Percentiles rank a stretch among this genome's conserved stretches.
These are phyloP conservation scores for Neohortaea acidophila DNA, from an alignment of 495 filamentous ascomycete species.

Conservation along the genomic window DNA sequence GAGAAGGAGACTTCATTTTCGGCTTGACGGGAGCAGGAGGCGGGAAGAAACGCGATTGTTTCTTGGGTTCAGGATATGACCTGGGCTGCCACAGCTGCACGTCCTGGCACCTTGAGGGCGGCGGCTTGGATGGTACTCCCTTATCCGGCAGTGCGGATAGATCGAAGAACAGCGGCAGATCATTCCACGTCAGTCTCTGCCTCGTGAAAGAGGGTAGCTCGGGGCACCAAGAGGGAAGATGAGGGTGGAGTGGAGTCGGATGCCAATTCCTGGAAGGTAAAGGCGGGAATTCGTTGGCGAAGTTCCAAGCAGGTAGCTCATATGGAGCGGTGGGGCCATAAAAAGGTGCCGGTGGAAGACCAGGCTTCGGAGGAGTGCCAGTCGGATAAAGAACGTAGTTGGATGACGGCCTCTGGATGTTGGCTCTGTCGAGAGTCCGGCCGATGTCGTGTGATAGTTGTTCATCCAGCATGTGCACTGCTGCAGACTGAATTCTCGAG, in stretches of 20 bases:
- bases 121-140: neutral
- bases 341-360: neutral
- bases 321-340: neutral
- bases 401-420: slow-evolving; percentile 1
- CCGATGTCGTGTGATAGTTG: slow-evolving; percentile 16
- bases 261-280: neutral
- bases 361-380: neutral
- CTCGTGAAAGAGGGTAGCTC: slow-evolving; percentile 4
- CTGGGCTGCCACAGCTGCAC: slow-evolving; percentile 11
- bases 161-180: slow-evolving; percentile 10
- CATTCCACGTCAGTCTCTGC: neutral
- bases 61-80: slow-evolving; percentile 14
- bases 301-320: slow-evolving; percentile 1
- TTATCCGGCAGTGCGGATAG: slow-evolving; percentile 12
- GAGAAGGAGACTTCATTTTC: slow-evolving; percentile 4
- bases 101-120: neutral
- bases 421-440: slow-evolving; percentile 1
- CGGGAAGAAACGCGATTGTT: slow-evolving; percentile 22
- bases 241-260: neutral
- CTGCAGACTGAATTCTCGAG: neutral
- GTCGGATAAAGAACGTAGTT: neutral
- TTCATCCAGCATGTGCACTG: slow-evolving; percentile 12
- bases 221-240: slow-evolving; percentile 12
- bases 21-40: slow-evolving; percentile 6
- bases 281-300: slow-evolving; percentile 4